Evolutionary conservation across 163 green algal species (phyloP).

Genomic region (Scenedesmus sp.): DNA sequence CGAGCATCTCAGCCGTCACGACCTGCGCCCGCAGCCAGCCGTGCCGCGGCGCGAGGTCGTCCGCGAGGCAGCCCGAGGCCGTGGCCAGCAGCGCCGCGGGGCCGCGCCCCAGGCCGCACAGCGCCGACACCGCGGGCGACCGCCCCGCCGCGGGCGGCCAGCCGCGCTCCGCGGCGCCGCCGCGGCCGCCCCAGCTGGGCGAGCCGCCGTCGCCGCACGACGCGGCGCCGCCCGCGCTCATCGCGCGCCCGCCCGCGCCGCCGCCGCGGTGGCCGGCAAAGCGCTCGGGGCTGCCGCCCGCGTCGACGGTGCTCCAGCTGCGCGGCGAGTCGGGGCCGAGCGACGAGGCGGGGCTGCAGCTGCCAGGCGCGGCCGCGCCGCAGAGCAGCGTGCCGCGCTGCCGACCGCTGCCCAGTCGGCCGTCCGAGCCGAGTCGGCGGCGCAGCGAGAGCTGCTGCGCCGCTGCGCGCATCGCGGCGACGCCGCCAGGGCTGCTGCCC

Average conservation of each 20-base stretch:
- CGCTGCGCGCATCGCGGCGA: constrained; percentile 8
- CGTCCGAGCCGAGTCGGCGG: neutral
- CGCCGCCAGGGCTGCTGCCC: constrained; percentile 7
- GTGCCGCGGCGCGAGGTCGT: neutral
- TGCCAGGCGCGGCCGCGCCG: neutral
- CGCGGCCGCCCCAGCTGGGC: neutral
- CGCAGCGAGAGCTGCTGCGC: constrained; percentile 12
- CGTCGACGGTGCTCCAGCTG: neutral
- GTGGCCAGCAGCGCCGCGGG: too few species aligned
- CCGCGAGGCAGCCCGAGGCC: too few species aligned
- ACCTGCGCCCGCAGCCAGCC: constrained; percentile 58
- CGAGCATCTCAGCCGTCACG: constrained; percentile 70
- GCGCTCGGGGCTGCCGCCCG: neutral
- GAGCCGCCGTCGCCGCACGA: neutral
- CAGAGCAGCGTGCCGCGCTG: too few species aligned
- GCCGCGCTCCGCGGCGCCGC: neutral
- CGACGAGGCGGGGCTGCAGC: neutral
- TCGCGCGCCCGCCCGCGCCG: neutral
- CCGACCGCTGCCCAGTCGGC: neutral
- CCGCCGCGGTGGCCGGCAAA: neutral
- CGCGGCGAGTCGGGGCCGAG: neutral
- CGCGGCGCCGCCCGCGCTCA: neutral
- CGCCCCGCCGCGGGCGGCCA: neutral
- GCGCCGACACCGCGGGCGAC: neutral
- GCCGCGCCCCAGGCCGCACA: neutral